phyloP scores from a whole-genome alignment of 2,329 filamentous ascomycete species.

The Triangularia verruculosa region DNA sequence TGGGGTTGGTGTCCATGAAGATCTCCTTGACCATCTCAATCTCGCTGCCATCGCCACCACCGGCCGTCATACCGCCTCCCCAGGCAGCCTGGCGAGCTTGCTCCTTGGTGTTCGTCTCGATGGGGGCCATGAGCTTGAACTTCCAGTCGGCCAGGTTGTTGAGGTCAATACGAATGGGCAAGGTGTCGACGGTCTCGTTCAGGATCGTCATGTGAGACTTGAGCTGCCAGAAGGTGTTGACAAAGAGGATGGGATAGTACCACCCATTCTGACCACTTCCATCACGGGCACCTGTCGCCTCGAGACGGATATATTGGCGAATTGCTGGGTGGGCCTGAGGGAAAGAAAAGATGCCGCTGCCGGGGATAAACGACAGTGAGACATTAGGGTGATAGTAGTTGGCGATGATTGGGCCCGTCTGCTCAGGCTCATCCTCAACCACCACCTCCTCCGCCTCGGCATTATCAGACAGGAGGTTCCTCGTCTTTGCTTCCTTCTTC shows the following conservation, averaged over 20 bases:
- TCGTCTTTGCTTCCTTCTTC: conserved; percentile 85
- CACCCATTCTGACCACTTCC: conserved; percentile 81
- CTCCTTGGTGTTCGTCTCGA: conserved; percentile 86
- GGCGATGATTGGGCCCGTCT: conserved; percentile 65
- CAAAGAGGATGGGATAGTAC: conserved; percentile 87
- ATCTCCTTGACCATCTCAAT: conserved; percentile 98
- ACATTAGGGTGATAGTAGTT: conserved; percentile 96
- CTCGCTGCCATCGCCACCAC: conserved; percentile 84
- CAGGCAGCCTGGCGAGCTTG: conserved; percentile 74
- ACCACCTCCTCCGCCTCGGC: conserved; percentile 49
- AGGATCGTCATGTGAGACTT: conserved; percentile 85
- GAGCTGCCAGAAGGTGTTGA: conserved; percentile 98
- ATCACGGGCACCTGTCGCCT: conserved; percentile 78
- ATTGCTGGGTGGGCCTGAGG: conserved; percentile 67
- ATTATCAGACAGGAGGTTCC: conserved; percentile 71
- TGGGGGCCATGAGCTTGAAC: conserved; percentile 76
- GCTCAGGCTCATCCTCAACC: conserved; percentile 49
- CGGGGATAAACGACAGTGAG: conserved; percentile 81
- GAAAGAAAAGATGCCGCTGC: conserved; percentile 68
- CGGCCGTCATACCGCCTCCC: conserved; percentile 67
- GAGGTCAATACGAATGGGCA: conserved; percentile 81
- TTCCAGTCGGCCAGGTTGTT: conserved; percentile 85
- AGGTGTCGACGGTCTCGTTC: conserved; percentile 80
- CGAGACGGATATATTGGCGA: conserved; percentile 74
- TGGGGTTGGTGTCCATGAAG: conserved; percentile 88